Percentiles rank a stretch among this genome's conserved stretches.
Conservation (phyloP, 1,284 basidiomycete genomes). For the Stereum hirsutum region DNA sequence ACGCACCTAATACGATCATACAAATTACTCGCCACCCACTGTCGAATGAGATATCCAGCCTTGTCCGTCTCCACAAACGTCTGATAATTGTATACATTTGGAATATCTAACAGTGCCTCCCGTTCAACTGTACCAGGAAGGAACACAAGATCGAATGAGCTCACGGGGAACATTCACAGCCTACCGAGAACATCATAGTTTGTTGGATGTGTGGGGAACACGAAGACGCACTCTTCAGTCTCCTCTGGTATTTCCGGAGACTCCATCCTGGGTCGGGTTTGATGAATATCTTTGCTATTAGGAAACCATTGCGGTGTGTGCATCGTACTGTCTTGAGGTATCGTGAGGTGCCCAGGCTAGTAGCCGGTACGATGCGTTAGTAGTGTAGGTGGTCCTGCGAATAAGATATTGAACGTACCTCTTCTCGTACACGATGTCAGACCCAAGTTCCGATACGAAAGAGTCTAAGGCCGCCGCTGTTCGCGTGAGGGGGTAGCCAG, state of each 20-base stretch:
- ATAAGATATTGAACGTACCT: slow-evolving; percentile 41
- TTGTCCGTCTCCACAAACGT: slow-evolving; percentile 92
- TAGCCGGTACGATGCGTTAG: too few species aligned
- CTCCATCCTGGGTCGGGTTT: slow-evolving; percentile 65
- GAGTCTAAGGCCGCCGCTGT: slow-evolving; percentile 78
- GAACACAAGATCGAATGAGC: neutral
- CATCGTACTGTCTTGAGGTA: slow-evolving; percentile 91
- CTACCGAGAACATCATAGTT: too few species aligned
- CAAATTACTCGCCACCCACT: slow-evolving; percentile 91
- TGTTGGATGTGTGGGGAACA: too few species aligned
- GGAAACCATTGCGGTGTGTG: slow-evolving; percentile 58
- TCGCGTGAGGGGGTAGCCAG: slow-evolving; percentile 53
- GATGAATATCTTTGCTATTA: slow-evolving; percentile 77
- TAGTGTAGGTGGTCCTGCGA: slow-evolving; percentile 3
- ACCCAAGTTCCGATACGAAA: slow-evolving; percentile 80
- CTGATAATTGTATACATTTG: slow-evolving; percentile 88
- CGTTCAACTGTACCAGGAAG: slow-evolving; percentile 53
- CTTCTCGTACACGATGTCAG: slow-evolving; percentile 85
- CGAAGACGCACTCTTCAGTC: slow-evolving; percentile 47
- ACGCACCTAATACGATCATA: slow-evolving; percentile 95
- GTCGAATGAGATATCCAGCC: slow-evolving; percentile 91
- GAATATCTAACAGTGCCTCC: slow-evolving; percentile 77
- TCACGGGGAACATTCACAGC: too few species aligned
- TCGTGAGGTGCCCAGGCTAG: slow-evolving; percentile 81
- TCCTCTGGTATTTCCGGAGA: slow-evolving; percentile 49